A percentile compares a stretch with the other conserved stretches of the same genome.
Conservation (phyloP, 495 filamentous ascomycete genomes). For the Aspergillus steynii region DNA sequence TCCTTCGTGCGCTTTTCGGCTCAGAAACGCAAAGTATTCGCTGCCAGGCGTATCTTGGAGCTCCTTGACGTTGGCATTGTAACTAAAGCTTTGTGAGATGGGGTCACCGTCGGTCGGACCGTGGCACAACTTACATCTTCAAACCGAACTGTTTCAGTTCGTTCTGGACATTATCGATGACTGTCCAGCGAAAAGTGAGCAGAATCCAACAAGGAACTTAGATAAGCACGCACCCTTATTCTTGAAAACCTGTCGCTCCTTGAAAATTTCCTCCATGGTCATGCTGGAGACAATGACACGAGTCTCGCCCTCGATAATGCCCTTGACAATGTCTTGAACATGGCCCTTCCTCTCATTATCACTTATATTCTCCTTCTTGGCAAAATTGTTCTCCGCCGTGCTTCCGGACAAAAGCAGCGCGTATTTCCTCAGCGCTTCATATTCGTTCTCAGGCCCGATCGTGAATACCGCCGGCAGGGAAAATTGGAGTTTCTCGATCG, state of each 20-base stretch:
- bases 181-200: constrained; percentile 24
- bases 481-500: constrained; percentile 78
- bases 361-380: constrained; percentile 31
- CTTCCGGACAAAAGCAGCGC: constrained; percentile 70
- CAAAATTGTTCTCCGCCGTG: constrained; percentile 9
- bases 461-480: constrained; percentile 81
- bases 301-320: constrained; percentile 86
- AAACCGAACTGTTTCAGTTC: constrained; percentile 76
- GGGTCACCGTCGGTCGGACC: not conserved
- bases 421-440: constrained; percentile 69
- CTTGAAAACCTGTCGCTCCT: constrained; percentile 78
- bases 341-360: constrained; percentile 52
- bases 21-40: constrained; percentile 76
- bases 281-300: constrained; percentile 74
- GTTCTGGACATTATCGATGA: constrained; percentile 73
- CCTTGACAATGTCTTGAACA: constrained; percentile 82
- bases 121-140: constrained; percentile 43
- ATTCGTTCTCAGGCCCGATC: constrained; percentile 70
- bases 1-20: constrained; percentile 79
- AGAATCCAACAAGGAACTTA: not conserved
- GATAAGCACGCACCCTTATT: constrained; percentile 38
- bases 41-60: constrained; percentile 74
- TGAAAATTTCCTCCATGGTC: constrained; percentile 89
- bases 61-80: constrained; percentile 82
- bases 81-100: constrained; percentile 41